These are phyloP conservation scores for Schwanniomyces polymorphus DNA, from an alignment of 805 yeast genomes.

Conservation along the genomic window DNA sequence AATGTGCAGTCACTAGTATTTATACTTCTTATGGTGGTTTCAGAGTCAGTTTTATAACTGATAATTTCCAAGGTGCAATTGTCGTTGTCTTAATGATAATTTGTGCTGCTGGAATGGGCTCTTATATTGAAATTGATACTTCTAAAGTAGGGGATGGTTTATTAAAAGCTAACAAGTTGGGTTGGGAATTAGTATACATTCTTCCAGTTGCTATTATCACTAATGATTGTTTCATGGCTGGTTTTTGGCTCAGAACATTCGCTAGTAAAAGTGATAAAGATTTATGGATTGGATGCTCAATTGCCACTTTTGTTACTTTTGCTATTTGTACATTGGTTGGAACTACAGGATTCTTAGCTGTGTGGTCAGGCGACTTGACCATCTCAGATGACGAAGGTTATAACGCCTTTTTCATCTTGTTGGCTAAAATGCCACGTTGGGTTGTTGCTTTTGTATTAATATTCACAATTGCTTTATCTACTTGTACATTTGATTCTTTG, in stretches of 20 bases:
- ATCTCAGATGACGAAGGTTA: conserved; percentile 56
- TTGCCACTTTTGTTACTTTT: conserved; percentile 70
- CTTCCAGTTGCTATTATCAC: conserved; percentile 84
- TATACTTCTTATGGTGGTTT: conserved; percentile 91
- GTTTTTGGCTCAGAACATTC: conserved; percentile 93
- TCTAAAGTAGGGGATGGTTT: conserved; percentile 66
- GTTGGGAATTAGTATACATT: conserved; percentile 89
- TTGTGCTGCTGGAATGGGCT: conserved; percentile 77
- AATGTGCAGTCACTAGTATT: conserved; percentile 82
- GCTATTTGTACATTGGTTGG: conserved; percentile 73
- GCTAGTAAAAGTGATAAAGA: conserved; percentile 81
- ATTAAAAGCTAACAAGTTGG: conserved; percentile 65
- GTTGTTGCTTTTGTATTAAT: conserved; percentile 79
- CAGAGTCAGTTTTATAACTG: conserved; percentile 83
- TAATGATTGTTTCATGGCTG: conserved; percentile 86
- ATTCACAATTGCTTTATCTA: conserved; percentile 70
- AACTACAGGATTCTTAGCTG: conserved; percentile 81
- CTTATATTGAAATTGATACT: conserved; percentile 63
- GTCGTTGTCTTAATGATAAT: conserved; percentile 68
- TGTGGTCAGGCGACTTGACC: conserved; percentile 76
- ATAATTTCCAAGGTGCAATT: conserved; percentile 76
- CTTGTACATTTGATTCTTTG: conserved; percentile 86
- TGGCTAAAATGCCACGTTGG: conserved; percentile 80
- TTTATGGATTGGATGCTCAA: conserved; percentile 67
- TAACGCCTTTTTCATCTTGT: conserved; percentile 70